These are phyloP conservation scores for Suillus cothurnatus DNA, from an alignment of 768 basidiomycete species.

Conservation along the genomic window DNA sequence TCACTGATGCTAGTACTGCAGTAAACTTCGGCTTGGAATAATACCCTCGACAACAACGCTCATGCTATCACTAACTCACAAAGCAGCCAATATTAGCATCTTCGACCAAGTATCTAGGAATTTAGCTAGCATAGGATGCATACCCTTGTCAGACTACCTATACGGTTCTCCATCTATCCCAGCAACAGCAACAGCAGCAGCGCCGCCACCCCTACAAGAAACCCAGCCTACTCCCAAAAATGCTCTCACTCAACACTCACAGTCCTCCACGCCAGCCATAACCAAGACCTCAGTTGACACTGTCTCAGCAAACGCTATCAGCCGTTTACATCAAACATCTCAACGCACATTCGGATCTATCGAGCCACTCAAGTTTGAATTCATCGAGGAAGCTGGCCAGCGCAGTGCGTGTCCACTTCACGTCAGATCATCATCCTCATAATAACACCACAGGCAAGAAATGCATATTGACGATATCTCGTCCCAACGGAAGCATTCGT, in stretches of 20 bases:
- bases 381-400: constrained; percentile 41
- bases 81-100: not conserved
- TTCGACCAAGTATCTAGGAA: constrained; percentile 30
- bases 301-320: constrained; percentile 26
- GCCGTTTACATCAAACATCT: constrained; percentile 44
- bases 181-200: not conserved
- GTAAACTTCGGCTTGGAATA: not conserved
- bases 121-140: constrained; percentile 30
- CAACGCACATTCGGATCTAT: constrained; percentile 44
- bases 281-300: constrained; percentile 5
- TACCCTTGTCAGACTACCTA: constrained; percentile 31
- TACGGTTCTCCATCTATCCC: not conserved
- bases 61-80: not conserved
- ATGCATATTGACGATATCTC: constrained; percentile 63
- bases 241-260: constrained; percentile 7
- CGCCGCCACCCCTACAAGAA: not conserved
- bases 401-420: constrained; percentile 32
- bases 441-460: constrained; percentile 45
- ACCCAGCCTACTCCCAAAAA: not conserved
- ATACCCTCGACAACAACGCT: not conserved
- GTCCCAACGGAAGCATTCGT: constrained; percentile 50
- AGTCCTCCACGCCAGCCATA: constrained; percentile 11
- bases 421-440: constrained; percentile 9
- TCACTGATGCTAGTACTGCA: no score
- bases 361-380: constrained; percentile 49